Conservation (phyloP, 257 asterid genomes). For the Perilla frutescens region DNA sequence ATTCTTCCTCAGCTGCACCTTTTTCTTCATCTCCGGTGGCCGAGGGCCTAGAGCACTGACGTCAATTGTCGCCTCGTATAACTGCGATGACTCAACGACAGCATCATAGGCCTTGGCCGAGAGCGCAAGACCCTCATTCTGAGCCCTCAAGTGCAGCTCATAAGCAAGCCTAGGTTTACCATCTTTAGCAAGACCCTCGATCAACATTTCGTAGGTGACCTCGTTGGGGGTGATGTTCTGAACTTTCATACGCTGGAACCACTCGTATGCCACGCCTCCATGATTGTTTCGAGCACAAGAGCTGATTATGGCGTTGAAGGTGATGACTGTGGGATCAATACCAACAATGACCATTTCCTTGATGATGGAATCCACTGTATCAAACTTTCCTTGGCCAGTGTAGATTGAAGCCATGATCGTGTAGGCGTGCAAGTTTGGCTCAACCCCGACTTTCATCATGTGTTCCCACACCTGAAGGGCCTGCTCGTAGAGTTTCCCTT, state of each 20-base stretch:
- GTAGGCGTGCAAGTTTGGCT: constrained; percentile 81
- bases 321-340: constrained; percentile 81
- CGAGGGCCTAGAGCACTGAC: constrained; percentile 59
- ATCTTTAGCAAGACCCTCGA: constrained; percentile 74
- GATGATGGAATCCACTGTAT: constrained; percentile 62
- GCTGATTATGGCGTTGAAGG: constrained; percentile 90
- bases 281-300: constrained; percentile 55
- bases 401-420: constrained; percentile 90
- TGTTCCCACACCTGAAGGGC: constrained; percentile 90
- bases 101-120: constrained; percentile 81
- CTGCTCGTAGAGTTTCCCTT: constrained; percentile 87
- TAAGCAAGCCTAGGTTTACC: constrained; percentile 91
- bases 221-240: constrained; percentile 67
- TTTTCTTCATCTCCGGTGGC: constrained; percentile 66
- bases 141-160: constrained; percentile 70
- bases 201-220: constrained; percentile 74
- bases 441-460: constrained; percentile 69
- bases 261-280: constrained; percentile 69
- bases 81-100: constrained; percentile 48
- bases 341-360: constrained; percentile 63
- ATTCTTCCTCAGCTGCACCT: constrained; percentile 51
- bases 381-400: constrained; percentile 65
- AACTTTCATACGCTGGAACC: constrained; percentile 76
- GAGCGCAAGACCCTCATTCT: constrained; percentile 66
- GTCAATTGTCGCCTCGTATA: constrained; percentile 63